phyloP scores from a whole-genome alignment of 2,329 filamentous ascomycete species.

The Diatrype stigma region DNA sequence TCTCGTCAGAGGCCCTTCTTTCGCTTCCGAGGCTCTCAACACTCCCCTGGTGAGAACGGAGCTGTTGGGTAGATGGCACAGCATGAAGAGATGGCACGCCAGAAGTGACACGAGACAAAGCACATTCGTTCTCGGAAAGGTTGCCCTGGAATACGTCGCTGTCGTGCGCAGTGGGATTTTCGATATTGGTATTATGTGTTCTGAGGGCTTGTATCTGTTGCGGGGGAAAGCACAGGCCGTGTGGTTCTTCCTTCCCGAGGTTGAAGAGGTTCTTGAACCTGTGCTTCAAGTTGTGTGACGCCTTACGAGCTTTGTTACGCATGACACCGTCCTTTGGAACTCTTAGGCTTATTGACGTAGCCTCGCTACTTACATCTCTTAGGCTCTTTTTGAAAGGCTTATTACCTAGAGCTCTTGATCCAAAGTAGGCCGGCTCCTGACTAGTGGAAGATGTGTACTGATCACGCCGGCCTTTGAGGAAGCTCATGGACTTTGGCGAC shows the following conservation, averaged over 20 bases:
- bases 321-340: conserved; percentile 32
- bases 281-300: conserved; percentile 57
- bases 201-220: conserved; percentile 50
- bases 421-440: conserved; percentile 37
- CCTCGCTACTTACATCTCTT: conserved; percentile 46
- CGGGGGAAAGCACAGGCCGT: conserved; percentile 37
- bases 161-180: conserved; percentile 7
- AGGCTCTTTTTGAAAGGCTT: conserved; percentile 38
- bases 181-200: conserved; percentile 22
- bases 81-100: conserved; percentile 47
- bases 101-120: conserved; percentile 45
- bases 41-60: conserved; percentile 52
- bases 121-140: conserved; percentile 11
- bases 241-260: conserved; percentile 31
- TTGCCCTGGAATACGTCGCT: conserved; percentile 11
- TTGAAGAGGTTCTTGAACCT: conserved; percentile 58
- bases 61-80: conserved; percentile 40
- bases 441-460: conserved; percentile 15
- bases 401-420: conserved; percentile 33
- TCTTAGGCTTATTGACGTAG: conserved; percentile 20
- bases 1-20: conserved; percentile 41
- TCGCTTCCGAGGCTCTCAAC: conserved; percentile 45
- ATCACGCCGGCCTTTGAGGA: conserved; percentile 35
- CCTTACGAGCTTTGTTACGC: conserved; percentile 53
- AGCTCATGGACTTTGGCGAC: conserved; percentile 53